These are phyloP conservation scores for Cladophialophora yegresii DNA, from an alignment of 2,329 filamentous ascomycete species.

Conservation along the genomic window DNA sequence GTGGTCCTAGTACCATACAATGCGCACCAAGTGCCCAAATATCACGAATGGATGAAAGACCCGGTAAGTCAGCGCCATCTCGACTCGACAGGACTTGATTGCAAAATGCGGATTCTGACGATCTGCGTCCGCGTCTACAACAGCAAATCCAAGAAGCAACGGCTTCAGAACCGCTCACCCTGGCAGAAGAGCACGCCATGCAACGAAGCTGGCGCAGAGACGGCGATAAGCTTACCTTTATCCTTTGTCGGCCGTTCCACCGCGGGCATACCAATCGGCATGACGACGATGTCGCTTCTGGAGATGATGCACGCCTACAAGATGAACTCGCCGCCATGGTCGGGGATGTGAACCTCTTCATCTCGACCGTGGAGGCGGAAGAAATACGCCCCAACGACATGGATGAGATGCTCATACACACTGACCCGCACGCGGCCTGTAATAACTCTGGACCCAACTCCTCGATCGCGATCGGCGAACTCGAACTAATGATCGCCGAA, in stretches of 20 bases:
- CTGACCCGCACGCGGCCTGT: background rate
- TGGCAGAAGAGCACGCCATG: conserved; percentile 86
- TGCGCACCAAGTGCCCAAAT: conserved; percentile 74
- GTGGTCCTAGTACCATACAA: conserved; percentile 83
- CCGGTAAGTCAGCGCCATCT: conserved; percentile 49
- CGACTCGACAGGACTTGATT: conserved; percentile 24
- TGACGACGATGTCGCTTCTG: conserved; percentile 39
- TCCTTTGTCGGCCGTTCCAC: conserved; percentile 51
- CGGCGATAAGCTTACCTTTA: conserved; percentile 88
- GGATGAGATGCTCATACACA: conserved; percentile 33
- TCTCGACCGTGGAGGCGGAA: conserved; percentile 58
- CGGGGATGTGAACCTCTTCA: conserved; percentile 79
- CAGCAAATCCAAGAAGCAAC: conserved; percentile 79
- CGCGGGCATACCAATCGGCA: conserved; percentile 34
- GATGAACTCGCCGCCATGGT: conserved; percentile 55
- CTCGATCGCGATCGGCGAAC: conserved; percentile 60
- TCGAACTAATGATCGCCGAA: conserved; percentile 84
- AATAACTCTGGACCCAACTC: background rate
- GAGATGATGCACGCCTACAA: background rate
- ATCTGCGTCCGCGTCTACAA: background rate
- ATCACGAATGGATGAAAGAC: conserved; percentile 92
- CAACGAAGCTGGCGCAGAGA: conserved; percentile 83
- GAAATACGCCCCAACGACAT: background rate
- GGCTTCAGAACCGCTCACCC: conserved; percentile 78
- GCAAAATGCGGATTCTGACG: background rate